Evolutionary conservation across 1,284 basidiomycete genomes (phyloP).

Genomic region (Boletellus deceptivus): DNA sequence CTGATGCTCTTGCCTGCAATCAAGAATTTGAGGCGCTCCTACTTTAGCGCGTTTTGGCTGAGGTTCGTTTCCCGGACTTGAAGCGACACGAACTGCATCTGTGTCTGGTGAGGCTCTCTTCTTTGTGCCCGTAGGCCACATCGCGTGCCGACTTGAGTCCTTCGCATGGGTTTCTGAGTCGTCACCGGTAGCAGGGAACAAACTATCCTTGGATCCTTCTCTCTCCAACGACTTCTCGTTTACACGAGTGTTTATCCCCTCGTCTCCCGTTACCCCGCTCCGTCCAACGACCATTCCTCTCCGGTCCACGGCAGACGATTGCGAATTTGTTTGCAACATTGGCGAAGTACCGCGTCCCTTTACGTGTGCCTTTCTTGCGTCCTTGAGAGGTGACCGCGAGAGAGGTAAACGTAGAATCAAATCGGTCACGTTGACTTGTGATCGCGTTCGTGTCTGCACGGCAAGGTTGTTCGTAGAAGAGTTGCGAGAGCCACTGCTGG

Average conservation of each 20-base stretch:
- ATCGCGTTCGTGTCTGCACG: slow-evolving; percentile 45
- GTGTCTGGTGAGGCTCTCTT: slow-evolving; percentile 29
- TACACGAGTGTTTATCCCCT: neutral
- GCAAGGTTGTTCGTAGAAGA: neutral
- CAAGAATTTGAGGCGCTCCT: slow-evolving; percentile 14
- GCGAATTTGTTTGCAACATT: neutral
- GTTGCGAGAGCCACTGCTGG: slow-evolving; percentile 1
- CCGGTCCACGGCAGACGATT: neutral
- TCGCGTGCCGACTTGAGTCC: neutral
- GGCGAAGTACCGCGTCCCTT: neutral
- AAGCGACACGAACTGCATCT: slow-evolving; percentile 8
- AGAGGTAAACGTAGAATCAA: slow-evolving; percentile 41
- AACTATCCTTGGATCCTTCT: slow-evolving; percentile 5
- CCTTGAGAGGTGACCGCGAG: slow-evolving; percentile 49
- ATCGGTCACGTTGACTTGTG: slow-evolving; percentile 47
- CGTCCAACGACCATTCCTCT: neutral
- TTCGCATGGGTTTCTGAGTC: neutral
- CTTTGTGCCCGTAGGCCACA: slow-evolving; percentile 15
- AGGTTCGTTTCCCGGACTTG: slow-evolving; percentile 14
- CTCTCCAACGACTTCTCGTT: neutral
- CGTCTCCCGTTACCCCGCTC: neutral
- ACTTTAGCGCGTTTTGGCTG: slow-evolving; percentile 28
- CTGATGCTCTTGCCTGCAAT: slow-evolving; percentile 6
- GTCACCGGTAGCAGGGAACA: slow-evolving; percentile 8
- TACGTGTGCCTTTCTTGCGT: slow-evolving; percentile 39